Percentiles rank a stretch among this genome's conserved stretches.
phyloP scores from a whole-genome alignment of 768 basidiomycete genomes.

The Panellus pusillus region DNA sequence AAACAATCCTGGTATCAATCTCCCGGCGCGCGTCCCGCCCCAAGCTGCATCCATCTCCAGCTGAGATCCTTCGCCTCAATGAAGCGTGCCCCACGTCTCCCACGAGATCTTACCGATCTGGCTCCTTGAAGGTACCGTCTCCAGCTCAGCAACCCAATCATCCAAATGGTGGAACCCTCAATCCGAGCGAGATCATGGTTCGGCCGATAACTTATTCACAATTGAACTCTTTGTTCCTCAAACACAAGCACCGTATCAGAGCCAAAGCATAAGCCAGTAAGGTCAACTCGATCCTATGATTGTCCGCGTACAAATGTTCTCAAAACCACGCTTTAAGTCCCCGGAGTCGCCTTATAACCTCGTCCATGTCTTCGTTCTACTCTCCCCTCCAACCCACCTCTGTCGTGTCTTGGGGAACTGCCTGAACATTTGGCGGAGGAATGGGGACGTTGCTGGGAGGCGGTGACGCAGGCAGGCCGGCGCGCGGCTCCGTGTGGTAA shows the following conservation, averaged over 20 bases:
- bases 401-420: background rate
- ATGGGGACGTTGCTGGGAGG: background rate
- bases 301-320: slow-evolving; percentile 1
- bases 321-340: background rate
- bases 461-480: no score
- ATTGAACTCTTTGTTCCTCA: slow-evolving; percentile 24
- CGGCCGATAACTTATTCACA: background rate
- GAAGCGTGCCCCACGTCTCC: background rate
- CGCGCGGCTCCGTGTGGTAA: no score
- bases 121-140: slow-evolving; percentile 4
- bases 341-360: slow-evolving; percentile 1
- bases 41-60: slow-evolving; percentile 1
- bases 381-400: background rate
- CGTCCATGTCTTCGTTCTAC: slow-evolving; percentile 2
- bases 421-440: background rate
- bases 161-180: background rate
- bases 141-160: background rate
- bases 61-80: background rate
- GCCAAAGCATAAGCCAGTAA: slow-evolving; percentile 41
- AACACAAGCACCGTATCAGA: slow-evolving; percentile 57
- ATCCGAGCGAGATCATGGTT: background rate
- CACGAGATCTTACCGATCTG: slow-evolving; percentile 2
- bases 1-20: slow-evolving; percentile 16
- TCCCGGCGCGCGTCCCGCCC: slow-evolving; percentile 4
- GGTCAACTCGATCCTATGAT: background rate